A percentile compares a stretch with the other conserved stretches of the same genome.
These are phyloP conservation scores for Corymbia calophylla DNA, from an alignment of 441 rosid species.

Conservation along the genomic window DNA sequence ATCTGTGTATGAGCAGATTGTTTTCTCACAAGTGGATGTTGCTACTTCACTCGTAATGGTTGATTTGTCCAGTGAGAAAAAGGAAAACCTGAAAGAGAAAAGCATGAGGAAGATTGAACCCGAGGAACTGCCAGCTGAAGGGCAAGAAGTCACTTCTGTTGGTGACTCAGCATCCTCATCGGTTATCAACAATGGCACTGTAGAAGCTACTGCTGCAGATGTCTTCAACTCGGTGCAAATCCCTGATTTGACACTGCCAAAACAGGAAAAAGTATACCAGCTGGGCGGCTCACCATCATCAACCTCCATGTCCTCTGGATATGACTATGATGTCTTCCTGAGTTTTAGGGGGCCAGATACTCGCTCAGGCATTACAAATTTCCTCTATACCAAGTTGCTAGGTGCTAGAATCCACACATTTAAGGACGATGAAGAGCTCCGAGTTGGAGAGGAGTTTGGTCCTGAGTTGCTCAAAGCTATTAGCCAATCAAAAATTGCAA, in stretches of 20 bases:
- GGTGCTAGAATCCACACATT: not conserved
- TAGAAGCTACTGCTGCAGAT: not conserved
- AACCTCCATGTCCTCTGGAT: not conserved
- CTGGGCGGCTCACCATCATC: accelerated
- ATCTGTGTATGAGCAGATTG: not conserved
- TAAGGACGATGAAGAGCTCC: too few species aligned
- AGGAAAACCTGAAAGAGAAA: not conserved
- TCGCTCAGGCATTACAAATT: not conserved
- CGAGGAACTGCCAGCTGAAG: too few species aligned
- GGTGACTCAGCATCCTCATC: not conserved
- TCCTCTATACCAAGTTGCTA: not conserved
- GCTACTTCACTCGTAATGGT: not conserved
- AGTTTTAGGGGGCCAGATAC: not conserved
- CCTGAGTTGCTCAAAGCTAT: not conserved
- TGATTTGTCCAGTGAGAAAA: not conserved
- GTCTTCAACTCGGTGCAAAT: not conserved
- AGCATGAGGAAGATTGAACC: not conserved
- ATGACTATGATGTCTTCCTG: not conserved
- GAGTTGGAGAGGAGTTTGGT: not conserved
- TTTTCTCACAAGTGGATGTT: not conserved
- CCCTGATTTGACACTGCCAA: not conserved
- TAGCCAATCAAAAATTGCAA: not conserved
- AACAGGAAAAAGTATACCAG: not conserved
- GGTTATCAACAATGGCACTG: not conserved
- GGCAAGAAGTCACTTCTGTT: accelerated